Base-by-base conservation (phyloP, 1,284 basidiomycete species). In the Cystobasidium pallidum region DNA sequence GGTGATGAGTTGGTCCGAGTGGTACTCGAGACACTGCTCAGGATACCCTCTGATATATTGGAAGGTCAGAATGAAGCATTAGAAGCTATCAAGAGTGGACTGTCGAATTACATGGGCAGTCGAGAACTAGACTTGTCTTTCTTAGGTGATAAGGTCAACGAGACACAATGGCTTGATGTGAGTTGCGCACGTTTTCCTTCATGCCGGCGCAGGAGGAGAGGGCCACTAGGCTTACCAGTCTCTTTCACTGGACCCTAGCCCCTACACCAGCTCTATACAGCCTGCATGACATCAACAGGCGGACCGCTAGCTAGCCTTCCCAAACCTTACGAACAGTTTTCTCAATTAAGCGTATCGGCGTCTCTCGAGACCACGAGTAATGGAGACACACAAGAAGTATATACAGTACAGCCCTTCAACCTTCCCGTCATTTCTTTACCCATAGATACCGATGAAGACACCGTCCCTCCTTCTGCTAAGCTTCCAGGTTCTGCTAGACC, bases 401-500 rank as follows among this genome's bases (percentile, higher is more conserved):
- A 64, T 32, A 64, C 43, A 19, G 28, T 55, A 4, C n/a, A 63
- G 28, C 59, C 68, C 7, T 64, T 71, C 51, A 41, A 58, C 21
- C 54, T 66, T 7, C 70, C 70, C 2, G 43, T 72, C 26, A 72
- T 72, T 21, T 72, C 63, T n/a, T 54, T 66, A 26, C 63, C 63
- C 19, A 43, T 64, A 39, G 64, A 66, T 30, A 66, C 55, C n/a
- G 70, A 66, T 43, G 54, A 32, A 28, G 63, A 66, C 4, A 66
- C 17, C 52, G 28, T 2, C 13, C 66, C 51, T 68, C 70, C 57
- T 65, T n/a, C 61, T 51, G 55, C 41, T 26, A 64, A 64, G 30
- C 26, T 64, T 13, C 47, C 49, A 91, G 89, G 83, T 87, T 59
- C 83, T 91, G 17, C 88, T 88, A 72, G 85, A 83, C 51, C 85